Evolutionary conservation across 148 eudicot species (phyloP).

Genomic region (Rhododendron molle): DNA sequence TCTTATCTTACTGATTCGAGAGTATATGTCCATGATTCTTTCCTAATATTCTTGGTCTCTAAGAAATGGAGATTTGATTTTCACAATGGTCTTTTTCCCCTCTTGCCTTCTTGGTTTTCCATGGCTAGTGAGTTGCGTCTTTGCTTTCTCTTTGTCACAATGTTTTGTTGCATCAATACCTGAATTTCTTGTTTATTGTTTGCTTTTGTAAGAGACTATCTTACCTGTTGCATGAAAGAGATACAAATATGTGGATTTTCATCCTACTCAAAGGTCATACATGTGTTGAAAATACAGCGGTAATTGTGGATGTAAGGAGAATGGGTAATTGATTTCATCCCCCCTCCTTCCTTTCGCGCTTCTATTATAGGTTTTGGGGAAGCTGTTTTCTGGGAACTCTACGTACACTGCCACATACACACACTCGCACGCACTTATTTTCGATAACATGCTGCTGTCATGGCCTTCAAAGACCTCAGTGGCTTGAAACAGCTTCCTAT

Average conservation of each 20-base stretch:
- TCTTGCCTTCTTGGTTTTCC: background rate
- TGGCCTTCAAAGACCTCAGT: constrained; percentile 36
- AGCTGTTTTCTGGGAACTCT: constrained; percentile 33
- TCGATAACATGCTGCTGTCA: constrained; percentile 8
- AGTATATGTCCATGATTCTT: background rate
- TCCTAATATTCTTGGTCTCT: background rate
- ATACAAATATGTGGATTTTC: background rate
- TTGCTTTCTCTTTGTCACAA: background rate
- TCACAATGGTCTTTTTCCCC: background rate
- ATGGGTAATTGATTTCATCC: background rate
- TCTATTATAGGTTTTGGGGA: constrained; percentile 24
- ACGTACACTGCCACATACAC: constrained; percentile 19
- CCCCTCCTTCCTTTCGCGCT: background rate
- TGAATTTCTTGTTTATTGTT: background rate
- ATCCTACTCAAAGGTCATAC: background rate
- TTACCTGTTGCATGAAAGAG: background rate
- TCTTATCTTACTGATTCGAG: background rate
- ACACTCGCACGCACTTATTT: background rate
- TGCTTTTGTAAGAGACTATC: background rate
- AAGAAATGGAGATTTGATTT: background rate
- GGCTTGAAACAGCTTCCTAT: constrained; percentile 66
- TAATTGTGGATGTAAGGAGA: background rate
- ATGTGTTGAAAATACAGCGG: background rate
- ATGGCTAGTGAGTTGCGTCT: background rate
- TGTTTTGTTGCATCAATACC: background rate